These are phyloP conservation scores for Sarocladiaceae sp. DNA, from an alignment of 2,329 filamentous ascomycete species.

Conservation along the genomic window DNA sequence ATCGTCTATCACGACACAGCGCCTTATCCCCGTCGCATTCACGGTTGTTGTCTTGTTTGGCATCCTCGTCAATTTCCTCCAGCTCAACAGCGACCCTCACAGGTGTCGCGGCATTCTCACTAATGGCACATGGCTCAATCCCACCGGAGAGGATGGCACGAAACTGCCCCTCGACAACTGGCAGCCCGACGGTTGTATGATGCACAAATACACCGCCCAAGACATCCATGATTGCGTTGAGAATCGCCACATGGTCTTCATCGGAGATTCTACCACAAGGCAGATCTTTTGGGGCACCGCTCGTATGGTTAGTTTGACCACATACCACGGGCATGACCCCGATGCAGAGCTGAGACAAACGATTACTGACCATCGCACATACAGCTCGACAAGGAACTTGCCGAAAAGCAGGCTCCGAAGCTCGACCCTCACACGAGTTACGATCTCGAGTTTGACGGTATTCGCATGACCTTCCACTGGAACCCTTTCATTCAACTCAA, in stretches of 20 bases:
- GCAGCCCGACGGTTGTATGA: slow-evolving; percentile 54
- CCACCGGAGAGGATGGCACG: slow-evolving; percentile 21
- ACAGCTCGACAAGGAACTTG: slow-evolving; percentile 16
- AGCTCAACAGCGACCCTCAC: slow-evolving; percentile 35
- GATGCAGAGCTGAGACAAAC: no score
- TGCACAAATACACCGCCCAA: slow-evolving; percentile 45
- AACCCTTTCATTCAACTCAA: slow-evolving; percentile 53
- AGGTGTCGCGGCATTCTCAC: slow-evolving; percentile 46
- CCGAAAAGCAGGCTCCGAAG: neutral
- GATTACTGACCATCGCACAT: no score
- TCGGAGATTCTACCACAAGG: slow-evolving; percentile 54
- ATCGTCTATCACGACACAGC: no score
- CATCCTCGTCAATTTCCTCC: slow-evolving; percentile 14
- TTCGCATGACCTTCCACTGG: slow-evolving; percentile 51
- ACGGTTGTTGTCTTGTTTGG: slow-evolving; percentile 14
- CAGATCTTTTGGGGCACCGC: slow-evolving; percentile 52
- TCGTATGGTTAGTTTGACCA: slow-evolving; percentile 21
- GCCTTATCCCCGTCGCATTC: slow-evolving; percentile 16
- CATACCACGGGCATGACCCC: no score
- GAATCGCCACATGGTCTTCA: slow-evolving; percentile 49
- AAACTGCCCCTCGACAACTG: slow-evolving; percentile 38
- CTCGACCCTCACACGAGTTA: slow-evolving; percentile 17
- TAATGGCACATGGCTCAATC: slow-evolving; percentile 43
- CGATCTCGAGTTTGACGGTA: slow-evolving; percentile 34
- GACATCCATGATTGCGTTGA: slow-evolving; percentile 48